phyloP scores from a whole-genome alignment of 2,329 filamentous ascomycete species.

The Stachybotrys chartarum region DNA sequence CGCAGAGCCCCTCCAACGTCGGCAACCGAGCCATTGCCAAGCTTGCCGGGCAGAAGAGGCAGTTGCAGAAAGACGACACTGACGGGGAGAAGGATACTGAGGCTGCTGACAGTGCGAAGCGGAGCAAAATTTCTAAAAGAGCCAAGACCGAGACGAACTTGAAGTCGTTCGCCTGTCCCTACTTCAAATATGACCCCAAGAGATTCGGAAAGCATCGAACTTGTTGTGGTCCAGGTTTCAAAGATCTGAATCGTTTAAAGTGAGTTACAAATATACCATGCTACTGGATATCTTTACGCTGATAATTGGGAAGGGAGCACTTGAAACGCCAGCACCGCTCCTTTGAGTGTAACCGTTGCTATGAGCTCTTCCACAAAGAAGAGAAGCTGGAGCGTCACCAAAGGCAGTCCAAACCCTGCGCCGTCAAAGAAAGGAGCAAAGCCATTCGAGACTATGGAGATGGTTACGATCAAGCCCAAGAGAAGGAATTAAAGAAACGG shows the following conservation, averaged over 20 bases:
- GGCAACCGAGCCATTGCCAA: slow-evolving; percentile 2
- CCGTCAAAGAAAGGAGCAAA: slow-evolving; percentile 8
- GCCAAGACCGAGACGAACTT: slow-evolving; percentile 24
- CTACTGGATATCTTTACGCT: neutral
- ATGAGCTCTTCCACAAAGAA: slow-evolving; percentile 8
- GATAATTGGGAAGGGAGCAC: slow-evolving; percentile 11
- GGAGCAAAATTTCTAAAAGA: slow-evolving; percentile 25
- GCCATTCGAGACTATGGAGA: slow-evolving; percentile 8
- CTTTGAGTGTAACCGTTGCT: slow-evolving; percentile 12
- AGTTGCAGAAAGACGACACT: slow-evolving; percentile 7
- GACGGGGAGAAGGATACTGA: slow-evolving; percentile 19
- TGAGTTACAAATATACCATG: slow-evolving; percentile 4
- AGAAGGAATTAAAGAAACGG: slow-evolving; percentile 9
- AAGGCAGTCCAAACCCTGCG: slow-evolving; percentile 9
- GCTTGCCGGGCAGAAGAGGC: slow-evolving; percentile 9
- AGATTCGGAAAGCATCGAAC: slow-evolving; percentile 12
- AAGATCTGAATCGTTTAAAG: slow-evolving; percentile 14
- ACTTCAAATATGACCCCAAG: slow-evolving; percentile 24
- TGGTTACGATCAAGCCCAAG: slow-evolving; percentile 15
- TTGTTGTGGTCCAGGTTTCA: slow-evolving; percentile 16
- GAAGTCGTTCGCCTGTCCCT: slow-evolving; percentile 26
- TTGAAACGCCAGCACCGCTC: slow-evolving; percentile 13
- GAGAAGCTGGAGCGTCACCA: slow-evolving; percentile 13
- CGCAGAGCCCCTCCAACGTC: slow-evolving; percentile 8
- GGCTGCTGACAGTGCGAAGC: slow-evolving; percentile 18